A percentile compares a stretch with the other conserved stretches of the same genome.
These are phyloP conservation scores for Cladorrhinum samala DNA, from an alignment of 495 filamentous ascomycete species.

Conservation along the genomic window DNA sequence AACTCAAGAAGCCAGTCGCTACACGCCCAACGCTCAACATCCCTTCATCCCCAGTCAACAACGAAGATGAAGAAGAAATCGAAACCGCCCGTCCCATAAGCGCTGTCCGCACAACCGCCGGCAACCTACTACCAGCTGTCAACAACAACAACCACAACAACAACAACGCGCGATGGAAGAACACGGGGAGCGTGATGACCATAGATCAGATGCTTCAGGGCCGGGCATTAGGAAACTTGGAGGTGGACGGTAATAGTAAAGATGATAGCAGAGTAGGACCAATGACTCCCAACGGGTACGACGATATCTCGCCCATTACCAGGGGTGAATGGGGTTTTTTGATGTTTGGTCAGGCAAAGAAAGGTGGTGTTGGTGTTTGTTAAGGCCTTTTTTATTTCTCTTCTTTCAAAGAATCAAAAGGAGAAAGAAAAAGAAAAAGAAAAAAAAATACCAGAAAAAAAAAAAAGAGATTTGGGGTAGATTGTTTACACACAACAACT, in stretches of 20 bases:
- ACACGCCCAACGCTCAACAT: neutral
- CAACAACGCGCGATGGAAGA: too few species aligned
- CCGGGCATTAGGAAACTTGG: too few species aligned
- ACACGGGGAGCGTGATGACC: slow-evolving; percentile 9
- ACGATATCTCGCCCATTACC: slow-evolving; percentile 50
- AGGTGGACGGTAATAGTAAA: neutral
- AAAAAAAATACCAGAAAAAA: too few species aligned
- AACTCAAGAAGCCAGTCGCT: neutral
- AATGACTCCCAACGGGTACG: slow-evolving; percentile 47
- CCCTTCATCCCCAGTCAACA: too few species aligned
- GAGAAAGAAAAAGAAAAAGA: too few species aligned
- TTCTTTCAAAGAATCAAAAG: too few species aligned
- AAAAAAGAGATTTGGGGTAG: too few species aligned
- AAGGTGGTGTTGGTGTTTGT: slow-evolving; percentile 30
- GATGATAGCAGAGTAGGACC: slow-evolving; percentile 35
- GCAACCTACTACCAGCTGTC: too few species aligned
- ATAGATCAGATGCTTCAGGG: slow-evolving; percentile 31
- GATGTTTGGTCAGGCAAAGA: slow-evolving; percentile 28
- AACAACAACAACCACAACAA: too few species aligned
- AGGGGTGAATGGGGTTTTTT: slow-evolving; percentile 51
- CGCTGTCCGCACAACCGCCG: slow-evolving; percentile 13
- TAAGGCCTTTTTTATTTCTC: too few species aligned
- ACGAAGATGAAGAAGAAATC: slow-evolving; percentile 29
- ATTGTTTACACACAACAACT: too few species aligned
- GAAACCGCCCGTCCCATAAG: slow-evolving; percentile 32